A percentile compares a stretch with the other conserved stretches of the same genome.
Conservation (phyloP, 1,284 basidiomycete species). For the Porogramme epimiltina region DNA sequence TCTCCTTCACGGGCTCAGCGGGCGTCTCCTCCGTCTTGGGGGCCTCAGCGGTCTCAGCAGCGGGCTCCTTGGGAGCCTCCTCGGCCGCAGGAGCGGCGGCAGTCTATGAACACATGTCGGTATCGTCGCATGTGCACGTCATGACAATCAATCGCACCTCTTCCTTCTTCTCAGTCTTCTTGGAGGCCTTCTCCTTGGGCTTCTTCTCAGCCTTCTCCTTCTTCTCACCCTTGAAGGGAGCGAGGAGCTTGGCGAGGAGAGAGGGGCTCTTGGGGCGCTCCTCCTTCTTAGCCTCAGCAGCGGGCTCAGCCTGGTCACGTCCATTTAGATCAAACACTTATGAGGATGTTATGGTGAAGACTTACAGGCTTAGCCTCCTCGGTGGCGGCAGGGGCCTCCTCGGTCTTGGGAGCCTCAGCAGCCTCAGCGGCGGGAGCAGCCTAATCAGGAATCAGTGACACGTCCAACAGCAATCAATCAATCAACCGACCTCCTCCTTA, state of each 20-base stretch:
- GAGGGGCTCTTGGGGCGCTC: slow-evolving; percentile 78
- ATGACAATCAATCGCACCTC: slow-evolving; percentile 41
- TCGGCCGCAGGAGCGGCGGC: slow-evolving; percentile 35
- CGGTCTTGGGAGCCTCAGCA: slow-evolving; percentile 38
- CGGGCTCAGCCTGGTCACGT: slow-evolving; percentile 35
- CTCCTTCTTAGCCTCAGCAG: slow-evolving; percentile 65
- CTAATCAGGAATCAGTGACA: background rate
- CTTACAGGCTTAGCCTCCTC: slow-evolving; percentile 67
- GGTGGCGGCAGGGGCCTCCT: slow-evolving; percentile 36
- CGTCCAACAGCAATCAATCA: background rate
- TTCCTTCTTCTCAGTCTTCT: slow-evolving; percentile 70
- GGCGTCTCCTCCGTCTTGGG: slow-evolving; percentile 39
- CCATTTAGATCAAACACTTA: slow-evolving; percentile 9
- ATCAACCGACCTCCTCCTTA: slow-evolving; percentile 17
- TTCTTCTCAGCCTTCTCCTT: slow-evolving; percentile 49
- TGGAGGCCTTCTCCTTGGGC: slow-evolving; percentile 61
- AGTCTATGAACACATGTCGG: slow-evolving; percentile 23
- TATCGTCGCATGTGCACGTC: background rate
- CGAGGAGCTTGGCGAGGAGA: slow-evolving; percentile 69
- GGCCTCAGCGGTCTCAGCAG: slow-evolving; percentile 36
- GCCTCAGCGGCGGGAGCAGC: slow-evolving; percentile 30
- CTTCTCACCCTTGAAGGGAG: slow-evolving; percentile 57
- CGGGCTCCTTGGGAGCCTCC: slow-evolving; percentile 31
- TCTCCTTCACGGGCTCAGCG: slow-evolving; percentile 57
- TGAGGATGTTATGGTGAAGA: slow-evolving; percentile 19